Conservation (phyloP, 306 rosid species). For the Dicorynia guianensis region DNA sequence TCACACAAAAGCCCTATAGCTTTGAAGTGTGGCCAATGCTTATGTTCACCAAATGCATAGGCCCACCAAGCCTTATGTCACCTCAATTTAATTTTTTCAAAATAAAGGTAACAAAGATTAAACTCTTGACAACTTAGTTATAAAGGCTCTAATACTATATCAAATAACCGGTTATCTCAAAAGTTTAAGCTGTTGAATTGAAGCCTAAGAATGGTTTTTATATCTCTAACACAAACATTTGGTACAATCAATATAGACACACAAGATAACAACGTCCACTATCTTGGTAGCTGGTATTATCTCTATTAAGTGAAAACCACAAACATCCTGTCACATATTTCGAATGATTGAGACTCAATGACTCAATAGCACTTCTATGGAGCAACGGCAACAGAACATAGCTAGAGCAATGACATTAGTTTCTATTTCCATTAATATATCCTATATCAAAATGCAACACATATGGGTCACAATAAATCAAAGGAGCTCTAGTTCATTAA, state of each 20-base stretch:
- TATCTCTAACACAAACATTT: too few species aligned
- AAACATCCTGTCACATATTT: background rate
- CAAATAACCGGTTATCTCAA: too few species aligned
- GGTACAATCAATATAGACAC: background rate
- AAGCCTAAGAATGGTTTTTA: too few species aligned
- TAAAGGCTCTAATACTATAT: too few species aligned
- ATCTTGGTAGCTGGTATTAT: background rate
- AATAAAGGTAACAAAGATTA: too few species aligned
- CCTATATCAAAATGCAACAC: background rate
- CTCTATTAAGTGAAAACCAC: background rate
- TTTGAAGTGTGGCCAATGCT: too few species aligned
- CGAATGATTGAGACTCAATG: background rate
- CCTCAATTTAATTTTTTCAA: too few species aligned
- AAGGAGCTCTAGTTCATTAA: constrained; percentile 15
- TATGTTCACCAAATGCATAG: too few species aligned
- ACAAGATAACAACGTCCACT: background rate
- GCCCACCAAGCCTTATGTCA: too few species aligned
- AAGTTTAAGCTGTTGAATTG: too few species aligned
- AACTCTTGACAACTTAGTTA: too few species aligned
- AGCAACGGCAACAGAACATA: background rate
- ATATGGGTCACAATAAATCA: background rate
- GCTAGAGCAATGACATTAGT: constrained; percentile 8
- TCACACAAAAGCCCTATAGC: too few species aligned
- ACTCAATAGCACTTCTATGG: background rate
- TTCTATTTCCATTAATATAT: constrained; percentile 16